These are phyloP conservation scores for Pseudozyma flocculosa DNA, from an alignment of 1,284 basidiomycete species.

Conservation along the genomic window DNA sequence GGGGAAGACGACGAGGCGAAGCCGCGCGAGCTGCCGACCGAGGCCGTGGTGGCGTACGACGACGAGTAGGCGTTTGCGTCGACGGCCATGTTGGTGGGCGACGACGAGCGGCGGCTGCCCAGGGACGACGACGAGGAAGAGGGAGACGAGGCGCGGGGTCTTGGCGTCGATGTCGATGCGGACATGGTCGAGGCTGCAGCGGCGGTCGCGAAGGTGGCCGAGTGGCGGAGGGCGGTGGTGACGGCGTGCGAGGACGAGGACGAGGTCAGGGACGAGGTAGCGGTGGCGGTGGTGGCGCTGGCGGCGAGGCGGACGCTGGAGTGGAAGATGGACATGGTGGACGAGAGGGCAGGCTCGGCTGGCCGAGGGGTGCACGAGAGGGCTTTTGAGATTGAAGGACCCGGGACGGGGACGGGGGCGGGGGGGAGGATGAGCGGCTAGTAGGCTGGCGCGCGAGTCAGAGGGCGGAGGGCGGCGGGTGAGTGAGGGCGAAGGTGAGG, in stretches of 20 bases:
- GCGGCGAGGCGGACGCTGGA: too few species aligned
- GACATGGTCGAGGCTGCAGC: slow-evolving; percentile 3
- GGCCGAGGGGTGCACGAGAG: too few species aligned
- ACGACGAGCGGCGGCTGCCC: slow-evolving; percentile 15
- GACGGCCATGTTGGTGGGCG: slow-evolving; percentile 17
- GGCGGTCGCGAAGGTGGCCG: background rate
- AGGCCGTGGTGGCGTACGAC: slow-evolving; percentile 26
- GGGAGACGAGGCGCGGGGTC: slow-evolving; percentile 4
- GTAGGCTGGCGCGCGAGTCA: too few species aligned
- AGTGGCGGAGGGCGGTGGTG: slow-evolving; percentile 1
- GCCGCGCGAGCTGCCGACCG: slow-evolving; percentile 10
- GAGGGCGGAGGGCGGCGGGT: too few species aligned
- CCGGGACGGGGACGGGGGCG: too few species aligned
- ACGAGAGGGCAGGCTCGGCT: too few species aligned
- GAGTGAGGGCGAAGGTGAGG: too few species aligned
- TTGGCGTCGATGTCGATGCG: slow-evolving; percentile 11
- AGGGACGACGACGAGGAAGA: slow-evolving; percentile 3
- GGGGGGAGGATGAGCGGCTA: too few species aligned
- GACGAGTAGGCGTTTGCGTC: slow-evolving; percentile 14
- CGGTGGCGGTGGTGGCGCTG: background rate
- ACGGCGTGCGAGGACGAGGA: background rate
- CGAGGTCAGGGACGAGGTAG: background rate
- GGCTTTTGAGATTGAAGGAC: too few species aligned
- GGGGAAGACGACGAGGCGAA: slow-evolving; percentile 30
- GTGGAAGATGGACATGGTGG: too few species aligned